Conservation (phyloP, 2,329 filamentous ascomycete species). For the Pseudomassariella vexata region DNA sequence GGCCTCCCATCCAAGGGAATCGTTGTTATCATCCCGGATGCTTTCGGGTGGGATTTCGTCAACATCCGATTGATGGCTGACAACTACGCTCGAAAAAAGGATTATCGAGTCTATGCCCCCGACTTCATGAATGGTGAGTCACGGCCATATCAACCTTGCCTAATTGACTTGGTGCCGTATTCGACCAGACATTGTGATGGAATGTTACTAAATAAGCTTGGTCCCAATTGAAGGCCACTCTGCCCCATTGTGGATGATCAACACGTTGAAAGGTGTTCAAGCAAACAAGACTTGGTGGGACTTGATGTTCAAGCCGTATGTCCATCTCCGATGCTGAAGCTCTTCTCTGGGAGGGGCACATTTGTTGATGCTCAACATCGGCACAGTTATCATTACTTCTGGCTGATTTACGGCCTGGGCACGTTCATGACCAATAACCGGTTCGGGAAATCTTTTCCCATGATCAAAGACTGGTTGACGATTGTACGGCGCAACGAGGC, state of each 20-base stretch:
- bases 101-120: constrained; percentile 46
- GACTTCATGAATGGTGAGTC: constrained; percentile 46
- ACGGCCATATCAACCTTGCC: too few species aligned
- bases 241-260: too few species aligned
- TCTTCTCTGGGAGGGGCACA: too few species aligned
- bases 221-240: too few species aligned
- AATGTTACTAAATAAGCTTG: too few species aligned
- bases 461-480: constrained; percentile 30
- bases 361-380: too few species aligned
- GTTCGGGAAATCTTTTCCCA: constrained; percentile 23
- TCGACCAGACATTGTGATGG: too few species aligned
- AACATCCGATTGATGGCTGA: constrained; percentile 50
- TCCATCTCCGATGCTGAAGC: too few species aligned
- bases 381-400: constrained; percentile 13
- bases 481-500: constrained; percentile 25
- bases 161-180: too few species aligned
- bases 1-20: constrained; percentile 35
- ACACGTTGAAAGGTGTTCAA: constrained; percentile 1
- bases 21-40: constrained; percentile 49
- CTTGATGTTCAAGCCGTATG: constrained; percentile 22
- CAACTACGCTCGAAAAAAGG: constrained; percentile 43
- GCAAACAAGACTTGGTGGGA: constrained; percentile 11
- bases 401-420: constrained; percentile 18
- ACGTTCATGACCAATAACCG: constrained; percentile 27
- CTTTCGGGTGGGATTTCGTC: constrained; percentile 48